Percentiles rank a stretch among this genome's conserved stretches.
phyloP scores from a whole-genome alignment of 306 rosid genomes.

The Gastrolobium bilobum region DNA sequence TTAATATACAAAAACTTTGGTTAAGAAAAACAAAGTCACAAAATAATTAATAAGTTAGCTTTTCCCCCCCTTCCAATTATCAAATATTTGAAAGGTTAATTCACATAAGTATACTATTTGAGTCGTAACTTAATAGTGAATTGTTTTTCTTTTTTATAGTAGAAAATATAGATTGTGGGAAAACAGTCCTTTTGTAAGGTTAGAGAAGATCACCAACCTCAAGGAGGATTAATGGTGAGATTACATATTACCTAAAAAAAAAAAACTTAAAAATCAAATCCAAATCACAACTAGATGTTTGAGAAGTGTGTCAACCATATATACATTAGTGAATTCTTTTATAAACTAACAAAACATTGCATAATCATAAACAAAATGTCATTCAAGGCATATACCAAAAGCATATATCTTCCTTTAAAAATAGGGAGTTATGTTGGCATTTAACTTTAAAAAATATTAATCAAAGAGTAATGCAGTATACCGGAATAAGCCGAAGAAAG shows the following conservation, averaged over 20 bases:
- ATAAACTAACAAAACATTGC: constrained; percentile 10
- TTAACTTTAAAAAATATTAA: not conserved
- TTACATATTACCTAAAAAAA: too few relatives aligned
- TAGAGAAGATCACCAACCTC: too few relatives aligned
- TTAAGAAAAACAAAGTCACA: not conserved
- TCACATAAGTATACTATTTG: too few relatives aligned
- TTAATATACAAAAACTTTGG: not conserved
- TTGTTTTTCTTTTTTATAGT: too few relatives aligned
- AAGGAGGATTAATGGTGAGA: too few relatives aligned
- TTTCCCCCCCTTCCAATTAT: not conserved
- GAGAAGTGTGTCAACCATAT: too few relatives aligned
- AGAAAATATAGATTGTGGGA: too few relatives aligned
- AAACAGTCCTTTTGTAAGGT: too few relatives aligned
- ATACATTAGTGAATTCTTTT: not conserved
- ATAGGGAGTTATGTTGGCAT: constrained; percentile 2
- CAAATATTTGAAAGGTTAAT: too few relatives aligned
- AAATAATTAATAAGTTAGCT: not conserved
- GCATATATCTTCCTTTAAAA: constrained; percentile 24
- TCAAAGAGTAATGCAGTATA: not conserved
- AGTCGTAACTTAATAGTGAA: too few relatives aligned
- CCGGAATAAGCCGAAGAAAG: not conserved
- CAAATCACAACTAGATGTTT: too few relatives aligned
- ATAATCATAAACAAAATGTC: constrained; percentile 36
- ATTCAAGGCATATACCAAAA: not conserved
- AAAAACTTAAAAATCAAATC: too few relatives aligned